Evolutionary conservation across 768 basidiomycete species (phyloP).

Genomic region (Kwoniella heveanensis): DNA sequence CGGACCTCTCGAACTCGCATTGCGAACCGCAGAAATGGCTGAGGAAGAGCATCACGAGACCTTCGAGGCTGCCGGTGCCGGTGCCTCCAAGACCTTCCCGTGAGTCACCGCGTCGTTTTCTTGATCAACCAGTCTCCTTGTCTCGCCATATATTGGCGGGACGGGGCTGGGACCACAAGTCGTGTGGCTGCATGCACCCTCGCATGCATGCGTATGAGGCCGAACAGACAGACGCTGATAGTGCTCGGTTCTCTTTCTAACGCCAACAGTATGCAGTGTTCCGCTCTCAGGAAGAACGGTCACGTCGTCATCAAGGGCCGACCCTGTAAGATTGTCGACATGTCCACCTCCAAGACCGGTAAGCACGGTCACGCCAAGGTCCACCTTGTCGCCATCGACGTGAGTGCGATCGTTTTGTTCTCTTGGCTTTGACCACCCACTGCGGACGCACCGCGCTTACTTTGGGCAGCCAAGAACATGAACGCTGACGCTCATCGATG

Average conservation of each 20-base stretch:
- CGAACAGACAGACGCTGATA: not conserved
- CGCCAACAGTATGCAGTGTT: constrained; percentile 69
- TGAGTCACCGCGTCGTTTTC: constrained; percentile 21
- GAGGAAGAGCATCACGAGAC: constrained; percentile 88
- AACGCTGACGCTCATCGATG: too few species aligned
- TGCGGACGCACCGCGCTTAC: too few species aligned
- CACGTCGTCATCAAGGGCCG: constrained; percentile 94
- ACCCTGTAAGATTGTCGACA: constrained; percentile 93
- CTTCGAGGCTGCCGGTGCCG: constrained; percentile 72
- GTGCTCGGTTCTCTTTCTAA: too few species aligned
- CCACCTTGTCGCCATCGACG: constrained; percentile 94
- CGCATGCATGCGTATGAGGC: too few species aligned
- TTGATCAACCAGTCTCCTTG: too few species aligned
- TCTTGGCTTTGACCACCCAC: too few species aligned
- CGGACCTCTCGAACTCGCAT: too few species aligned
- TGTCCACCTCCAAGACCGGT: constrained; percentile 95
- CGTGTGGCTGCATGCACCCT: too few species aligned
- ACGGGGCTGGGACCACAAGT: too few species aligned
- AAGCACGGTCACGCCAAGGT: constrained; percentile 99
- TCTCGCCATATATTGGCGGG: too few species aligned
- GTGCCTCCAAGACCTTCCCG: constrained; percentile 56
- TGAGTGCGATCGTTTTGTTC: constrained; percentile 65
- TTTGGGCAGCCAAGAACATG: too few species aligned
- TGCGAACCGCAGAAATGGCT: constrained; percentile 47
- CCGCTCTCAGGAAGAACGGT: constrained; percentile 73